Evolutionary conservation across 75 land plant species (phyloP).

Genomic region (Adiantum capillusveneris): DNA sequence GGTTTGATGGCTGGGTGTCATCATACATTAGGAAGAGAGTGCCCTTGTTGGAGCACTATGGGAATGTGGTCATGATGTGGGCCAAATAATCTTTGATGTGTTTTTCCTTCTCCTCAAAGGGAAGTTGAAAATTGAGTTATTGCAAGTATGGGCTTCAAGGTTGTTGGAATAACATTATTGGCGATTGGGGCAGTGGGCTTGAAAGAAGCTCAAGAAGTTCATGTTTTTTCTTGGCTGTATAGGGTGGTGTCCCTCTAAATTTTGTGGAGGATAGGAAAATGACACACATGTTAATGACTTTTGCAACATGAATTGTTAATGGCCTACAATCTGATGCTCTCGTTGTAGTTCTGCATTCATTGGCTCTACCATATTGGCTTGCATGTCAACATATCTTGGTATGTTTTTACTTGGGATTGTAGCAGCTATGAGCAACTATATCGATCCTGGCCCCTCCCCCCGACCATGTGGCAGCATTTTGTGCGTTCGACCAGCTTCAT

Average conservation of each 20-base stretch:
- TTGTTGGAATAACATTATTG: conserved; percentile 75
- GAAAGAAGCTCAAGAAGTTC: conserved; percentile 59
- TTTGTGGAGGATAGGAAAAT: conserved; percentile 30
- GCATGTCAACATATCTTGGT: conserved; percentile 82
- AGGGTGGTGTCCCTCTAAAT: conserved; percentile 29
- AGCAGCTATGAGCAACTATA: conserved; percentile 88
- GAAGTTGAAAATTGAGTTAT: conserved; percentile 63
- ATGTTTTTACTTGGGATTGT: conserved; percentile 93
- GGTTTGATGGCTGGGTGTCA: conserved; percentile 86
- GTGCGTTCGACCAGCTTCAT: too few species aligned
- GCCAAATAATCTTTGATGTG: conserved; percentile 79
- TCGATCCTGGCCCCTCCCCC: too few species aligned
- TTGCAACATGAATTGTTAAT: conserved; percentile 91
- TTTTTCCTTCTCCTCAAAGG: conserved; percentile 73
- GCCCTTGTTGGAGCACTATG: conserved; percentile 89
- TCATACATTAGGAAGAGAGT: conserved; percentile 78
- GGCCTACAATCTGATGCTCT: conserved; percentile 98
- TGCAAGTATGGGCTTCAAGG: conserved; percentile 66
- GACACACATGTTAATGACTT: conserved; percentile 54
- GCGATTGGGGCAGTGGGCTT: conserved; percentile 73
- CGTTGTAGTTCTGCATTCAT: conserved; percentile 86
- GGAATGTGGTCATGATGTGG: conserved; percentile 98
- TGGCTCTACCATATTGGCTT: conserved; percentile 84
- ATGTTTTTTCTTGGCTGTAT: conserved; percentile 47
- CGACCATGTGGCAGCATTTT: too few species aligned